Percentiles rank a stretch among this genome's conserved stretches.
Conservation (phyloP, 2,329 filamentous ascomycete genomes). For the Celoporthe dispersa region DNA sequence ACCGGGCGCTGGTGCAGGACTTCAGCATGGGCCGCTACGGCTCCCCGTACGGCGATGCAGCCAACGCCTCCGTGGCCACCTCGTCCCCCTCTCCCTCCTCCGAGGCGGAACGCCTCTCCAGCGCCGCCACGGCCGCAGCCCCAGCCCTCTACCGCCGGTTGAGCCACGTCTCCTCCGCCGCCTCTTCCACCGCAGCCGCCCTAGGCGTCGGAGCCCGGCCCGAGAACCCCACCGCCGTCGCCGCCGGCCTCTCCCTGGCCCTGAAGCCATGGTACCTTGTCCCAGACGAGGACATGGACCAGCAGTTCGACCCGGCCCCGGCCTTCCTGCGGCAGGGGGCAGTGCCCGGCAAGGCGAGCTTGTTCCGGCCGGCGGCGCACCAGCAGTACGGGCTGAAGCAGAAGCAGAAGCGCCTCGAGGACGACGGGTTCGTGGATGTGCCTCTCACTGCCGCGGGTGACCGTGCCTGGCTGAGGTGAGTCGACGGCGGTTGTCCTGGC, state of each 20-base stretch:
- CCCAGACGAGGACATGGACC: not conserved
- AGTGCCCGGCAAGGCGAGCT: not conserved
- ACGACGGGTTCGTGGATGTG: not conserved
- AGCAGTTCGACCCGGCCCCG: not conserved
- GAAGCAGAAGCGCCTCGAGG: not conserved
- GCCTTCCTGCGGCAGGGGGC: not conserved
- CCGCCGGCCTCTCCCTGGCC: not conserved
- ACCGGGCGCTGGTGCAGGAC: not conserved
- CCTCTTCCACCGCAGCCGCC: not conserved
- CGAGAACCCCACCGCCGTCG: not conserved
- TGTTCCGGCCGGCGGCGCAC: not conserved
- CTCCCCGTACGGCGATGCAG: not conserved
- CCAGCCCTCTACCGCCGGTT: not conserved
- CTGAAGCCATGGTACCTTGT: not conserved
- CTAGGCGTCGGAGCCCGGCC: not conserved
- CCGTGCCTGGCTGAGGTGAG: not conserved
- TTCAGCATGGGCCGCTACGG: not conserved
- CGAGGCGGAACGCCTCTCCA: not conserved
- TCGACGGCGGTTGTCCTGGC: not conserved
- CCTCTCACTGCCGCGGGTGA: not conserved
- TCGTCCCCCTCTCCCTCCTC: not conserved
- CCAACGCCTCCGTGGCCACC: not conserved
- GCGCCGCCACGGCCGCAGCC: not conserved
- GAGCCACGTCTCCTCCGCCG: not conserved
- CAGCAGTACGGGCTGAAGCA: not conserved